These are phyloP conservation scores for Tetrahymena borealis DNA, from an alignment of 73 alveolate genomes.

Conservation along the genomic window DNA sequence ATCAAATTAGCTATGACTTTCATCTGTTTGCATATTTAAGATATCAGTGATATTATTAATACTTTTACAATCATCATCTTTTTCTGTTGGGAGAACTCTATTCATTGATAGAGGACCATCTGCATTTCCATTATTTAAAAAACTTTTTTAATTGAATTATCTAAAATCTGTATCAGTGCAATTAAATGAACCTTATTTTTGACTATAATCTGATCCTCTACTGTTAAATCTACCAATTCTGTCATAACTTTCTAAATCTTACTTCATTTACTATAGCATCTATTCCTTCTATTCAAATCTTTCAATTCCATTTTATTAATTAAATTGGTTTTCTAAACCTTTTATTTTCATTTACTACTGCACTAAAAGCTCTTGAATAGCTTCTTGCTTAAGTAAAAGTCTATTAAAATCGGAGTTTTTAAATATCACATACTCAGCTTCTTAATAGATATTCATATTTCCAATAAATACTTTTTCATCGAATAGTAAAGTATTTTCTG, in stretches of 20 bases:
- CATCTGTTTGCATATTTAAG: not conserved
- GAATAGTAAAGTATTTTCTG: not conserved
- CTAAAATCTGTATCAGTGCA: not conserved
- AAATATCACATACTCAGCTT: not conserved
- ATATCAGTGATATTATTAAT: not conserved
- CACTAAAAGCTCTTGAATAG: not conserved
- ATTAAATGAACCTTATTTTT: not conserved
- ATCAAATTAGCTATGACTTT: not conserved
- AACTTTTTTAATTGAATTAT: not conserved
- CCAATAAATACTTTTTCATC: not conserved
- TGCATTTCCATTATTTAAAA: not conserved
- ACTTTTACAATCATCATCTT: not conserved
- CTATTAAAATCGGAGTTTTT: not conserved
- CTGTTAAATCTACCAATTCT: not conserved
- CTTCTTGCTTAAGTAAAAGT: not conserved
- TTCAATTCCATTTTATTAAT: not conserved
- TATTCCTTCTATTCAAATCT: not conserved
- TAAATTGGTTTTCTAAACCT: not conserved
- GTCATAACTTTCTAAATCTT: not conserved
- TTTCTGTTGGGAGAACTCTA: no score
- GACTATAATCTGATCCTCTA: not conserved
- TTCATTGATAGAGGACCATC: no score
- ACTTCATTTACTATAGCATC: not conserved
- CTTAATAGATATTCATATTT: not conserved
- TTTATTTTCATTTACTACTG: not conserved